phyloP scores from a whole-genome alignment of 148 eudicot species.

The Spergularia marina region DNA sequence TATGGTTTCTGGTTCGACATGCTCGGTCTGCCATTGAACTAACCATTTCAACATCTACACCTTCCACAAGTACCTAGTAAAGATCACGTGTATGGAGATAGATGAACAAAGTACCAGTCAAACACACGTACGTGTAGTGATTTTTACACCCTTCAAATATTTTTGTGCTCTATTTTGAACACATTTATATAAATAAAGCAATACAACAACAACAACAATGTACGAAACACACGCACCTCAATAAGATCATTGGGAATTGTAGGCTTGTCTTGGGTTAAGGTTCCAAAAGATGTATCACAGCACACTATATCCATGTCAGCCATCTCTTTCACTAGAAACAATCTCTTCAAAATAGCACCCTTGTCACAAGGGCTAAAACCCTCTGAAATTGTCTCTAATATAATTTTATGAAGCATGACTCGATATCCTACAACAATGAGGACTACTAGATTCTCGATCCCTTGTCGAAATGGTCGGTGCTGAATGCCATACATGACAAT shows the following conservation, averaged over 20 bases:
- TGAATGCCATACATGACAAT: slow-evolving; percentile 17
- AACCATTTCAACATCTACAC: neutral
- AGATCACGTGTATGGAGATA: too few species aligned
- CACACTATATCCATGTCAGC: slow-evolving; percentile 19
- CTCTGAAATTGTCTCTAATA: neutral
- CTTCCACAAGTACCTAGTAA: neutral
- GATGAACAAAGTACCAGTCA: too few species aligned
- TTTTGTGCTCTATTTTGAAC: too few species aligned
- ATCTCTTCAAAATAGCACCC: slow-evolving; percentile 17
- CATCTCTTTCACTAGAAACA: slow-evolving; percentile 8
- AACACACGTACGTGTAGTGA: too few species aligned
- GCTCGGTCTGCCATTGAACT: slow-evolving; percentile 5
- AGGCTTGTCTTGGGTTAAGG: slow-evolving; percentile 3
- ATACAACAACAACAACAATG: too few species aligned
- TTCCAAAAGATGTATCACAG: slow-evolving; percentile 1
- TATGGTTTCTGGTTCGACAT: neutral
- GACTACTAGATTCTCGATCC: neutral
- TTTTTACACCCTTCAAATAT: too few species aligned
- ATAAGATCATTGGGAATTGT: neutral
- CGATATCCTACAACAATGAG: slow-evolving; percentile 12
- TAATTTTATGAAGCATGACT: neutral
- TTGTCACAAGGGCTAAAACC: neutral
- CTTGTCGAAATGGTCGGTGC: neutral
- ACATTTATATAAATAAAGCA: too few species aligned
- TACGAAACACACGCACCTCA: neutral